Evolutionary conservation across 2,329 filamentous ascomycete genomes (phyloP).

Genomic region (Neopestalotiopsis sp.): DNA sequence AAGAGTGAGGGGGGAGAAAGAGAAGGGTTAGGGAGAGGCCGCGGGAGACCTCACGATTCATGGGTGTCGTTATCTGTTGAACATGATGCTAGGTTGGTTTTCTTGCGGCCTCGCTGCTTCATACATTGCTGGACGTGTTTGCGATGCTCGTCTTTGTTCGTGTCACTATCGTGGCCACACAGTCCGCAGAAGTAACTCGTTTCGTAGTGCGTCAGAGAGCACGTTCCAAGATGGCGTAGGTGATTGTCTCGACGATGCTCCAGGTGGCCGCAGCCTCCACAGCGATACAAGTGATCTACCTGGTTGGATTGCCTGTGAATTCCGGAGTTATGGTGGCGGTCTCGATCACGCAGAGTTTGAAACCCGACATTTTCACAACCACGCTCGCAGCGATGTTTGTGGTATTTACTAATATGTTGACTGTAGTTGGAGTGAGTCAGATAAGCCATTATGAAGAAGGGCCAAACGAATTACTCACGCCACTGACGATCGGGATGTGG

Average conservation of each 20-base stretch:
- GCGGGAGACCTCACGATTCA: not conserved
- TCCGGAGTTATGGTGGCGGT: not conserved
- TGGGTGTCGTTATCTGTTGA: not conserved
- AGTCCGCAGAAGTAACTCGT: not conserved
- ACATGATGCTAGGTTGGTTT: not conserved
- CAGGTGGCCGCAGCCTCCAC: not conserved
- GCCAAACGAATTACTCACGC: not conserved
- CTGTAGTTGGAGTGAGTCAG: not conserved
- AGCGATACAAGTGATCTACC: not conserved
- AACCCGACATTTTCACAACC: not conserved
- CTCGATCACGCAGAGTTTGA: not conserved
- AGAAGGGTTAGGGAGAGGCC: no score
- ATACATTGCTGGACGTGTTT: not conserved
- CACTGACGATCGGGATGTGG: not conserved
- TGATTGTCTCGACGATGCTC: not conserved
- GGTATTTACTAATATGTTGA: not conserved
- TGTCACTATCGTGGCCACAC: not conserved
- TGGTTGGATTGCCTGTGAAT: not conserved
- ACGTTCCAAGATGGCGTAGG: not conserved
- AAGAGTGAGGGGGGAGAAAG: not conserved
- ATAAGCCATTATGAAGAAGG: not conserved
- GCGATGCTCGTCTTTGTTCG: not conserved
- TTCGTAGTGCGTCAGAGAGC: not conserved
- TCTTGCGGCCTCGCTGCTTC: not conserved
- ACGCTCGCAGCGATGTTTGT: not conserved